Conservation (phyloP, 2,329 filamentous ascomycete genomes). For the Diaporthe aspalathi region DNA sequence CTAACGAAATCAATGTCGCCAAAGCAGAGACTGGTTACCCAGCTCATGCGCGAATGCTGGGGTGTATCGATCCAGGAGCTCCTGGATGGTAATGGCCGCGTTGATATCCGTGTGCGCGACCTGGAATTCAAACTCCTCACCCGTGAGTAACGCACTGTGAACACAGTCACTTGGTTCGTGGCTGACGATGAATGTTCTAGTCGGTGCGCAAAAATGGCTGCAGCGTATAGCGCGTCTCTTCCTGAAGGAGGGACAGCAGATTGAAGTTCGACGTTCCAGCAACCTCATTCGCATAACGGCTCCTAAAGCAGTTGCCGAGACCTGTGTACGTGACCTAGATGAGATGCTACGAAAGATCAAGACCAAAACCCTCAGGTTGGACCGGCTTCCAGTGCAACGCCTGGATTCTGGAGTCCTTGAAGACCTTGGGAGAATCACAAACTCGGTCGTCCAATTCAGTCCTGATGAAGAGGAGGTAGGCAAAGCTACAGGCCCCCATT, state of each 20-base stretch:
- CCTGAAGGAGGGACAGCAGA: constrained; percentile 51
- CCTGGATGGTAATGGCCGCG: constrained; percentile 54
- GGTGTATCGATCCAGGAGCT: constrained; percentile 60
- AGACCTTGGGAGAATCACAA: constrained; percentile 53
- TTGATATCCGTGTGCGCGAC: constrained; percentile 53
- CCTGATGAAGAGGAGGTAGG: constrained; percentile 42
- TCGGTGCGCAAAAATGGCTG: constrained; percentile 52
- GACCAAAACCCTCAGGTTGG: constrained; percentile 43
- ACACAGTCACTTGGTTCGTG: neutral
- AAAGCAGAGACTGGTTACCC: constrained; percentile 56
- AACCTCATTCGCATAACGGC: constrained; percentile 51
- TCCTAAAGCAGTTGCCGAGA: constrained; percentile 50
- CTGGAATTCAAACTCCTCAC: constrained; percentile 58
- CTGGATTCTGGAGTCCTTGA: constrained; percentile 47
- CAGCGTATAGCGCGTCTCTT: constrained; percentile 45
- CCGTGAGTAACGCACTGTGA: constrained; percentile 51
- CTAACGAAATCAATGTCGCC: constrained; percentile 43
- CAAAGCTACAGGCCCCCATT: neutral
- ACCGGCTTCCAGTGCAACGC: constrained; percentile 43
- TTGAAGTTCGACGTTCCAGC: constrained; percentile 49
- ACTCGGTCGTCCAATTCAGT: constrained; percentile 52
- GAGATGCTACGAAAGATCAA: constrained; percentile 45
- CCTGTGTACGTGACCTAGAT: constrained; percentile 51
- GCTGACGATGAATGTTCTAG: constrained; percentile 41
- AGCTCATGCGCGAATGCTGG: constrained; percentile 63